Percentiles rank a stretch among this genome's conserved stretches.
phyloP scores from a whole-genome alignment of 148 eudicot species.

The Mesembryanthemum crystallinum region DNA sequence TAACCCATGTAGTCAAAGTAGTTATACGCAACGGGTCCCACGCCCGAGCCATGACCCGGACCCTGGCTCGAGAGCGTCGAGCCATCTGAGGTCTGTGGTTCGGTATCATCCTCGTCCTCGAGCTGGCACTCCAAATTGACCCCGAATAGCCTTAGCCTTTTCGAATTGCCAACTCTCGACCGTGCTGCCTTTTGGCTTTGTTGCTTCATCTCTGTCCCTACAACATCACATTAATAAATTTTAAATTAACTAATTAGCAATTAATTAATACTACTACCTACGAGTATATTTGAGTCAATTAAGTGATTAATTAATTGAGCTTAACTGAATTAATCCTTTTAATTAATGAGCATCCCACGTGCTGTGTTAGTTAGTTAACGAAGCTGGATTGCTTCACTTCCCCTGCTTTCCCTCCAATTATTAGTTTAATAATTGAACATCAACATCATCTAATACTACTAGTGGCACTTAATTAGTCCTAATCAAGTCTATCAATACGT shows the following conservation, averaged over 20 bases:
- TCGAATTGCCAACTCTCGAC: slow-evolving; percentile 31
- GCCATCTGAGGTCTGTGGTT: slow-evolving; percentile 41
- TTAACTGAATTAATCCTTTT: neutral
- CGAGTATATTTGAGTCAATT: neutral
- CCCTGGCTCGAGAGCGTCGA: slow-evolving; percentile 52
- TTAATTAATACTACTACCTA: neutral
- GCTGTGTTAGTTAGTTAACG: neutral
- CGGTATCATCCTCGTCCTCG: slow-evolving; percentile 28
- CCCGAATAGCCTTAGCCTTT: slow-evolving; percentile 67
- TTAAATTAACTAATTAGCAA: neutral
- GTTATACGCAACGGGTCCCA: slow-evolving; percentile 24
- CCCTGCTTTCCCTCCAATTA: neutral
- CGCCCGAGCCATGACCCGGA: neutral
- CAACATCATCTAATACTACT: neutral
- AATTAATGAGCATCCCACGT: neutral
- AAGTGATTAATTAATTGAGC: neutral
- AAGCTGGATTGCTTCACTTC: slow-evolving; percentile 4
- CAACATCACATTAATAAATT: neutral
- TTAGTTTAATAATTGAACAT: neutral
- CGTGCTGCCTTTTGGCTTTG: slow-evolving; percentile 12
- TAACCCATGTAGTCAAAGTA: slow-evolving; percentile 31
- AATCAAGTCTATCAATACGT: too few species aligned
- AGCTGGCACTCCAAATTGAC: slow-evolving; percentile 68
- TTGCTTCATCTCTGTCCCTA: slow-evolving; percentile 28
- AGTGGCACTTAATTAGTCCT: too few species aligned